Evolutionary conservation across 2,329 filamentous ascomycete genomes (phyloP).

Genomic region (Pyrenophora teres): DNA sequence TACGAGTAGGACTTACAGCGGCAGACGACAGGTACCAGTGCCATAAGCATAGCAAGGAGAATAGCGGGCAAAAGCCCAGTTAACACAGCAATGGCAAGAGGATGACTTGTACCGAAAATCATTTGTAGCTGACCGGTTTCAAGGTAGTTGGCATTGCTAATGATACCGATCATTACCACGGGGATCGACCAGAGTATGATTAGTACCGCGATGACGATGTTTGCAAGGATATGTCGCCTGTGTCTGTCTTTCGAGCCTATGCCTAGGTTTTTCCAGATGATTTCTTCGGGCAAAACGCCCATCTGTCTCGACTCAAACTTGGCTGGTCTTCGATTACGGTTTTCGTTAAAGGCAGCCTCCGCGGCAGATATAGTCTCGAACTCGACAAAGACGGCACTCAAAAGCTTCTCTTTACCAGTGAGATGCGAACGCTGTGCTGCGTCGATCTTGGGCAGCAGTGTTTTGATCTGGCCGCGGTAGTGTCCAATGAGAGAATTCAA

Average conservation of each 20-base stretch:
- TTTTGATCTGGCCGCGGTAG: constrained; percentile 73
- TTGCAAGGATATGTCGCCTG: constrained; percentile 38
- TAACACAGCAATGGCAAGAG: constrained; percentile 49
- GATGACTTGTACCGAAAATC: constrained; percentile 47
- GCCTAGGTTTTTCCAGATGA: constrained; percentile 54
- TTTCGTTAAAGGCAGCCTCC: constrained; percentile 68
- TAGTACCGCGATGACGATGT: constrained; percentile 46
- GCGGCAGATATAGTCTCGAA: constrained; percentile 82
- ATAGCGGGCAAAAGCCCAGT: constrained; percentile 53
- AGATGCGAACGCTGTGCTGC: constrained; percentile 69
- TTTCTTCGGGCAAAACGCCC: constrained; percentile 52
- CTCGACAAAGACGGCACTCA: constrained; percentile 84
- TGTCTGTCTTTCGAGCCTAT: constrained; percentile 42
- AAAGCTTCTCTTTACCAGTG: constrained; percentile 66
- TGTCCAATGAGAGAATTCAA: constrained; percentile 53
- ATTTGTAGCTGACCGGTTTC: constrained; percentile 48
- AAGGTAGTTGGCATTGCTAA: constrained; percentile 53
- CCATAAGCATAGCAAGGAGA: constrained; percentile 51
- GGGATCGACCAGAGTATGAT: constrained; percentile 55
- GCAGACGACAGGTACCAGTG: constrained; percentile 51
- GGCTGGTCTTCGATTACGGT: background rate
- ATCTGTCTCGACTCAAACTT: constrained; percentile 48
- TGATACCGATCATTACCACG: constrained; percentile 49
- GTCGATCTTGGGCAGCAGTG: constrained; percentile 72
- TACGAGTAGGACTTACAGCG: constrained; percentile 12